Percentiles rank a stretch among this genome's conserved stretches.
These are phyloP conservation scores for Ogataea siamensis DNA, from an alignment of 805 yeast species.

Conservation along the genomic window DNA sequence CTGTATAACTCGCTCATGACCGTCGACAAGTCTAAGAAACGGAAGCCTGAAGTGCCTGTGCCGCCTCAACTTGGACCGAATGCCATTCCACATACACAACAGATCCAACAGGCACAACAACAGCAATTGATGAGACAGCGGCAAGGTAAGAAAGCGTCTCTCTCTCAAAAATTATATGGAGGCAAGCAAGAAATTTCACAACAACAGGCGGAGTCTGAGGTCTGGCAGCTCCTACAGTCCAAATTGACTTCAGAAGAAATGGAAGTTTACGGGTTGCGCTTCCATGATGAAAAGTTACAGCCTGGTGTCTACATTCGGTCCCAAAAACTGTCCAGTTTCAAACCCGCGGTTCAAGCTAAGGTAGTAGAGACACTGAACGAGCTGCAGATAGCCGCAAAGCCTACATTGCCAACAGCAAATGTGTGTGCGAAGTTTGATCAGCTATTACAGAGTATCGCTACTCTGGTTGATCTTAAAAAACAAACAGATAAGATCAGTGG, in stretches of 20 bases:
- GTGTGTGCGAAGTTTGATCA: slow-evolving; percentile 78
- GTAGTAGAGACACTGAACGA: slow-evolving; percentile 67
- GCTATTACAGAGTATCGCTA: slow-evolving; percentile 63
- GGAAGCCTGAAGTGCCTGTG: slow-evolving; percentile 50
- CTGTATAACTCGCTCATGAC: slow-evolving; percentile 76
- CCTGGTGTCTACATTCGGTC: slow-evolving; percentile 87
- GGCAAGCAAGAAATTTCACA: slow-evolving; percentile 13
- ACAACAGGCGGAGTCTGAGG: slow-evolving; percentile 26
- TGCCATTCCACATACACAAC: slow-evolving; percentile 47
- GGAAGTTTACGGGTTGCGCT: slow-evolving; percentile 76
- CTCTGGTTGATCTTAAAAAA: slow-evolving; percentile 77
- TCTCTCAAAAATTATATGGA: slow-evolving; percentile 4
- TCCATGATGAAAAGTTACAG: slow-evolving; percentile 68
- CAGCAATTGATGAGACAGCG: slow-evolving; percentile 17
- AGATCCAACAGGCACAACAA: slow-evolving; percentile 24
- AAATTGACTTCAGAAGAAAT: slow-evolving; percentile 74
- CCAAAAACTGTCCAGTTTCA: slow-evolving; percentile 69
- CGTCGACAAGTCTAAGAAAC: slow-evolving; percentile 58
- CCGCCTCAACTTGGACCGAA: slow-evolving; percentile 59
- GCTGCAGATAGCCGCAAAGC: slow-evolving; percentile 73
- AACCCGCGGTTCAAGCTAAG: slow-evolving; percentile 70
- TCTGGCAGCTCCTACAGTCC: slow-evolving; percentile 42
- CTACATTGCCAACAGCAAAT: slow-evolving; percentile 81
- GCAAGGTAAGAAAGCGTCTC: slow-evolving; percentile 13
- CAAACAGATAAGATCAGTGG: slow-evolving; percentile 86